Conservation (phyloP, 345 rosid species). For the Boechera divaricarpa region DNA sequence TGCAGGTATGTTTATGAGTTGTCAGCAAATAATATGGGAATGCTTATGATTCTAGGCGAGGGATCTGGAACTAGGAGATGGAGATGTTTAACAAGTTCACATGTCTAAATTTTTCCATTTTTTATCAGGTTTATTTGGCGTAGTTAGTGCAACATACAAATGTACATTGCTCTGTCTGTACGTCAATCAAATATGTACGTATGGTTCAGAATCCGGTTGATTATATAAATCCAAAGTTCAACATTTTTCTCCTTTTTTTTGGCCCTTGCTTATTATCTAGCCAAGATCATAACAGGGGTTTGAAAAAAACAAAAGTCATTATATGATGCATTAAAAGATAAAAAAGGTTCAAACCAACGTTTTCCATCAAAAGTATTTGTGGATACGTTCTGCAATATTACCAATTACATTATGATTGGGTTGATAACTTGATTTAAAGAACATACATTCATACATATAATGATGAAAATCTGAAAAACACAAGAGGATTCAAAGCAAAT, state of each 20-base stretch:
- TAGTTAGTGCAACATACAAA: conserved; percentile 31
- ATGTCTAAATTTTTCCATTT: conserved; percentile 47
- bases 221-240: conserved; percentile 2
- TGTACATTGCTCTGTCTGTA: conserved; percentile 16
- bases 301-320: neutral
- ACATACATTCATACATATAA: neutral
- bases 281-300: neutral
- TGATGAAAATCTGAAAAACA: conserved; percentile 17
- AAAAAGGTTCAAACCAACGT: neutral
- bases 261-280: neutral
- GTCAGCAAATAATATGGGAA: conserved; percentile 72
- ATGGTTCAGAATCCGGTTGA: conserved; percentile 31
- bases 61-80: conserved; percentile 62
- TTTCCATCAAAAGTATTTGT: neutral
- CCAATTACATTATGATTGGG: neutral
- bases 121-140: conserved; percentile 4
- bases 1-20: conserved; percentile 65
- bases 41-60: conserved; percentile 86
- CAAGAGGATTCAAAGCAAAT: conserved; percentile 14
- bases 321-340: neutral
- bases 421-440: conserved; percentile 14
- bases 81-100: conserved; percentile 79
- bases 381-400: conserved; percentile 17
- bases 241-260: neutral
- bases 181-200: conserved; percentile 5